Base-by-base conservation (phyloP, 192 early-diverging fungal species). In the Mortierella hygrophila region DNA sequence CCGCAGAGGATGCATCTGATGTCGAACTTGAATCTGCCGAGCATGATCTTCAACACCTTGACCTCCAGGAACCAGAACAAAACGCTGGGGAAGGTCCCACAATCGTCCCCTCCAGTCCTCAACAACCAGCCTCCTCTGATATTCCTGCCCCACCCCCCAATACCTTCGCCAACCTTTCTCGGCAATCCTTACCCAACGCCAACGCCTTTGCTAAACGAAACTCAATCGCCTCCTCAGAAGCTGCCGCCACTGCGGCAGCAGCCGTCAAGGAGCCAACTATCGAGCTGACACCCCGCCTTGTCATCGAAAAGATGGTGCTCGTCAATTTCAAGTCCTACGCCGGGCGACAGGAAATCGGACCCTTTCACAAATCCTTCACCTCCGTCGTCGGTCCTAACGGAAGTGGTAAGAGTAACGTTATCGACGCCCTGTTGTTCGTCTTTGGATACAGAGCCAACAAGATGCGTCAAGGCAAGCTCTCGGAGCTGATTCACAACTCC, bases 391-490 rank as follows among this genome's bases (percentile, higher is more conserved):
- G 99, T 8, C 99, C 97, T 4, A 99, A 99, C 76, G 98, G 98
- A 41, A 98, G 97, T 18, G 99, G 98, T 65, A 99, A 99, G 90
- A 98, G 97, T 38, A 99, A 99, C 81, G 99, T 99, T 18, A 99
- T 99, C 76, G 99, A 99, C 82, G 95, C 97, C 1, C 90, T 99
- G 70, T 88, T 99, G 41, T 99, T 99, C 88, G 99, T 99, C 49
- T 99, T 99, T 94, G 99, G 99, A 23, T 99, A 97, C 90, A 93
- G 97, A 63, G 97, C 99, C 8, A 97, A 94, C 90, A 99, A 99
- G 88, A 97, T 99, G 92, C 93, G 97, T 46, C 99, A 99, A 82
- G 96, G 93, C n/a, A 98, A 97, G 80, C 88, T 99, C 32, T 96
- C 95, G 0, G 96, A 98, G 79, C 93, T 99, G 18, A 99, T 99